Evolutionary conservation across 768 basidiomycete genomes (phyloP).

Genomic region (Leccinum barrowsii): DNA sequence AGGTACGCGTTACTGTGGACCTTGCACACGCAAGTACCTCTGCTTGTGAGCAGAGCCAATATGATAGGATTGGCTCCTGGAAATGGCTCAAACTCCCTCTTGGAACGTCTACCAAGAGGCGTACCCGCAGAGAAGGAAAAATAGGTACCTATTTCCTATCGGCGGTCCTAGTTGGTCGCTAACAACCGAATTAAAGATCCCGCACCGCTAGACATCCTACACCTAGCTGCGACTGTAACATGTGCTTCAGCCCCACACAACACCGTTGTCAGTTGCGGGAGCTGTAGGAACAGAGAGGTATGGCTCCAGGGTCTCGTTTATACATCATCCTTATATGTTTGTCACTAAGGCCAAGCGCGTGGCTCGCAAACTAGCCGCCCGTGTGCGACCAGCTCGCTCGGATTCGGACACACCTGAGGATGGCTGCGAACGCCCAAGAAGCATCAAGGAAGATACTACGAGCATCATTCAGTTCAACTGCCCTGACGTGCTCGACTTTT

Average conservation of each 20-base stretch:
- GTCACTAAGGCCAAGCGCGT: slow-evolving; percentile 76
- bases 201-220: slow-evolving; percentile 62
- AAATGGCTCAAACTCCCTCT: slow-evolving; percentile 80
- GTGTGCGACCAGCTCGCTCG: slow-evolving; percentile 72
- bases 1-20: slow-evolving; percentile 82
- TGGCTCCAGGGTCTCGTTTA: slow-evolving; percentile 17
- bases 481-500: slow-evolving; percentile 84
- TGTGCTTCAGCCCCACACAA: slow-evolving; percentile 79
- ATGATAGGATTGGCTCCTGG: slow-evolving; percentile 86
- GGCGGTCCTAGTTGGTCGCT: slow-evolving; percentile 10
- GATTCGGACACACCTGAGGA: slow-evolving; percentile 70
- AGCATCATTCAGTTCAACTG: slow-evolving; percentile 97
- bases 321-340: slow-evolving; percentile 6
- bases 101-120: slow-evolving; percentile 80
- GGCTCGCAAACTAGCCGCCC: slow-evolving; percentile 82
- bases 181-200: slow-evolving; percentile 48
- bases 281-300: slow-evolving; percentile 85
- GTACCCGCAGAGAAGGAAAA: slow-evolving; percentile 80
- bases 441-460: slow-evolving; percentile 60
- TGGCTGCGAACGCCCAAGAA: slow-evolving; percentile 41
- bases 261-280: slow-evolving; percentile 78
- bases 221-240: slow-evolving; percentile 69
- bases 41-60: slow-evolving; percentile 56
- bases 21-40: slow-evolving; percentile 64
- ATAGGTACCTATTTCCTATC: slow-evolving; percentile 49